Evolutionary conservation across 164 flowering plant genomes (phyloP).

Genomic region (Macadamia integrifolia): DNA sequence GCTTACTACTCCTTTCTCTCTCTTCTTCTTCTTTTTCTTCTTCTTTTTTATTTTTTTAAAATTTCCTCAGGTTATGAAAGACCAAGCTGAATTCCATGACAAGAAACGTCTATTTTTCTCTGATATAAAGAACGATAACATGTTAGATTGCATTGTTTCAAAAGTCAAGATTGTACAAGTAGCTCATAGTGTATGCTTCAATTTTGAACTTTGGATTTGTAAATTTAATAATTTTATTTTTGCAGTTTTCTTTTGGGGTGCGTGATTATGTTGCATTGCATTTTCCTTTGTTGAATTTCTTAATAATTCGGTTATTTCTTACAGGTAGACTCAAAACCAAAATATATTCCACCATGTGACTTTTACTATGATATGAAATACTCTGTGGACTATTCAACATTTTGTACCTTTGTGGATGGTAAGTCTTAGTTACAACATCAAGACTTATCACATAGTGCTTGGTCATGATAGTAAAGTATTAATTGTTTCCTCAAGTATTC

Average conservation of each 20-base stretch:
- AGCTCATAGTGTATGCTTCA: slow-evolving; percentile 45
- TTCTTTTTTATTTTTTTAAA: background rate
- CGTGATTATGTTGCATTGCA: background rate
- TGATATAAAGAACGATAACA: slow-evolving; percentile 72
- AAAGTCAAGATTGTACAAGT: slow-evolving; percentile 54
- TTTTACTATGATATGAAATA: slow-evolving; percentile 90
- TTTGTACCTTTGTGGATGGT: slow-evolving; percentile 46
- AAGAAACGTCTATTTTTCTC: slow-evolving; percentile 79
- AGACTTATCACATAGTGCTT: background rate
- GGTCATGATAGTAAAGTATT: too few species aligned
- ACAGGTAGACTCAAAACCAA: slow-evolving; percentile 40
- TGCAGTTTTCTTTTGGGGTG: background rate
- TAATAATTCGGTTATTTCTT: slow-evolving; percentile 9
- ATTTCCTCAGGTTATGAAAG: slow-evolving; percentile 60
- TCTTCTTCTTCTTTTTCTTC: too few species aligned
- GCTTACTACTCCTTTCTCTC: background rate
- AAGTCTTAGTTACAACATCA: slow-evolving; percentile 11
- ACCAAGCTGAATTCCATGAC: slow-evolving; percentile 61
- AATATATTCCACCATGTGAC: slow-evolving; percentile 42
- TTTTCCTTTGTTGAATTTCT: background rate
- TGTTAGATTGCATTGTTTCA: slow-evolving; percentile 75
- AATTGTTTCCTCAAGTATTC: background rate
- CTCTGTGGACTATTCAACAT: slow-evolving; percentile 77
- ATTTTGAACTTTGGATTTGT: slow-evolving; percentile 3
- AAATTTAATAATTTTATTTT: background rate